A percentile compares a stretch with the other conserved stretches of the same genome.
Evolutionary conservation across 2,329 filamentous ascomycete genomes (phyloP).

Genomic region (Alternaria postmessia): DNA sequence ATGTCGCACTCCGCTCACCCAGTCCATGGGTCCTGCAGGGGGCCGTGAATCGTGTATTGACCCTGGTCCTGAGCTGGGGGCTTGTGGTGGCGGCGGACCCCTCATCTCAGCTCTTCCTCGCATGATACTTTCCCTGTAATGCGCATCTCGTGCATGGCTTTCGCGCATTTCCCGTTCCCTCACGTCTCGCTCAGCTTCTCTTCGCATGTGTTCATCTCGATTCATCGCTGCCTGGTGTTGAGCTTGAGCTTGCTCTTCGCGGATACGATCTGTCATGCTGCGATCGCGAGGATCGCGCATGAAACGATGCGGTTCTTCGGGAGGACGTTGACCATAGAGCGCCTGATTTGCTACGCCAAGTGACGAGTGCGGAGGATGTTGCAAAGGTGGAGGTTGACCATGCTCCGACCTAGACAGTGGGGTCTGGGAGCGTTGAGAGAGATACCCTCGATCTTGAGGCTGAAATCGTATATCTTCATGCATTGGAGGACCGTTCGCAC

Average conservation of each 20-base stretch:
- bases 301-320: constrained; percentile 42
- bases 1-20: constrained; percentile 30
- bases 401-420: constrained; percentile 42
- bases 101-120: constrained; percentile 27
- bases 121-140: constrained; percentile 32
- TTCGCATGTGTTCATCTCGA: constrained; percentile 33
- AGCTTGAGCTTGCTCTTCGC: constrained; percentile 36
- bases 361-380: constrained; percentile 45
- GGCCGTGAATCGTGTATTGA: constrained; percentile 26
- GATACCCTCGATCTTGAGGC: constrained; percentile 39
- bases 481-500: constrained; percentile 29
- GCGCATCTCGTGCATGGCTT: constrained; percentile 26
- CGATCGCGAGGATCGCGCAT: constrained; percentile 29
- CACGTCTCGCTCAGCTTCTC: constrained; percentile 36
- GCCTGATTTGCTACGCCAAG: constrained; percentile 37
- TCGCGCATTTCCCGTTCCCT: constrained; percentile 31
- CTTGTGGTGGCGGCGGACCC: constrained; percentile 23
- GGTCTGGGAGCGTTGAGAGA: constrained; percentile 46
- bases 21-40: constrained; percentile 29
- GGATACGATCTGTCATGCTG: constrained; percentile 39
- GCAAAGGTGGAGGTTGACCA: constrained; percentile 38
- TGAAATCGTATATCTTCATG: constrained; percentile 43
- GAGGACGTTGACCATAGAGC: constrained; percentile 37
- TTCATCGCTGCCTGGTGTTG: constrained; percentile 35
- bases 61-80: constrained; percentile 22